A percentile compares a stretch with the other conserved stretches of the same genome.
phyloP scores from a whole-genome alignment of 2,329 filamentous ascomycete genomes.

The Ceratocystis variospora region DNA sequence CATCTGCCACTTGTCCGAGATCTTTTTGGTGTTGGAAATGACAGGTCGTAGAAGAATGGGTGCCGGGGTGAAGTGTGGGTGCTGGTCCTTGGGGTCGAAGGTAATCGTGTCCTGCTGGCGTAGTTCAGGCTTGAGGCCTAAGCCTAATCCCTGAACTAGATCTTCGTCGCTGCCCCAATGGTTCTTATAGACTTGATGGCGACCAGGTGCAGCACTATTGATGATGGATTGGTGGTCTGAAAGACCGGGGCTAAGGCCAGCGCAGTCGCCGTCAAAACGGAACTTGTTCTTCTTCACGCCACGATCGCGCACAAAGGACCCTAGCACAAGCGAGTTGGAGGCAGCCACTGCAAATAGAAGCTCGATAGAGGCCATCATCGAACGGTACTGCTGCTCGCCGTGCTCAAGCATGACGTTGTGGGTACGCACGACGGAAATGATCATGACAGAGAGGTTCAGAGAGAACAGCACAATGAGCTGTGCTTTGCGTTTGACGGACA shows the following conservation, averaged over 20 bases:
- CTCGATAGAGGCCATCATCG: slow-evolving; percentile 78
- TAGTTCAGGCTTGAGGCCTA: slow-evolving; percentile 45
- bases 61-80: slow-evolving; percentile 27
- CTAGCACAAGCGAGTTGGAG: slow-evolving; percentile 78
- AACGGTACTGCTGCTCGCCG: slow-evolving; percentile 74
- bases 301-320: slow-evolving; percentile 81
- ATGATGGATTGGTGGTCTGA: slow-evolving; percentile 11
- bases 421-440: slow-evolving; percentile 68
- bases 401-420: slow-evolving; percentile 56
- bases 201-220: slow-evolving; percentile 28
- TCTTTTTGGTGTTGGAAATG: slow-evolving; percentile 21
- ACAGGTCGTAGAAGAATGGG: slow-evolving; percentile 21
- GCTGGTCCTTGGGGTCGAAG: slow-evolving; percentile 22
- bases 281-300: slow-evolving; percentile 84
- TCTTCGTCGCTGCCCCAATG: slow-evolving; percentile 88
- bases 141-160: slow-evolving; percentile 65
- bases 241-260: not conserved
- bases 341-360: slow-evolving; percentile 77
- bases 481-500: slow-evolving; percentile 63
- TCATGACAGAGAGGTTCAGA: slow-evolving; percentile 66
- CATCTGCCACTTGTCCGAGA: slow-evolving; percentile 35
- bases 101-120: slow-evolving; percentile 24
- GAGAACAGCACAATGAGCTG: slow-evolving; percentile 72
- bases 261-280: slow-evolving; percentile 31
- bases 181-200: slow-evolving; percentile 32